Conservation (phyloP, 2,329 filamentous ascomycete genomes). For the Aureobasidium sp. region DNA sequence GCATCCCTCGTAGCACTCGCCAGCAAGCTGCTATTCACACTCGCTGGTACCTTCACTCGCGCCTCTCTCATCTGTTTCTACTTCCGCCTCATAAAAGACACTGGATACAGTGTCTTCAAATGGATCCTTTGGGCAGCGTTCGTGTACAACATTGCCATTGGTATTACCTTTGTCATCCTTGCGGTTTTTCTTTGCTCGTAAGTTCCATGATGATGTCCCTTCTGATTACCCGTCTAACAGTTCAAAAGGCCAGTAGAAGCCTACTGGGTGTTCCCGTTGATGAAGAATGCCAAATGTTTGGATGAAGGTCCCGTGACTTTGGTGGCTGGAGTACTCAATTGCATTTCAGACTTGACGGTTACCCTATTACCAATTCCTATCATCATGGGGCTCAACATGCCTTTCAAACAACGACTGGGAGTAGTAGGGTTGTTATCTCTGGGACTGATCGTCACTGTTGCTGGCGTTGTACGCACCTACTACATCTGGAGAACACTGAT, state of each 20-base stretch:
- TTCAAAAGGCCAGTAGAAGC: conserved; percentile 29
- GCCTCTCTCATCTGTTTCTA: conserved; percentile 39
- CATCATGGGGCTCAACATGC: conserved; percentile 35
- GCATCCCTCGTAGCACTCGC: conserved; percentile 33
- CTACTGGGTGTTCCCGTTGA: conserved; percentile 34
- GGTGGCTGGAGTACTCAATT: conserved; percentile 34
- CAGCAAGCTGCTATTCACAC: conserved; percentile 34
- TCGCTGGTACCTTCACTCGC: conserved; percentile 35
- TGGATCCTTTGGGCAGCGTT: conserved; percentile 33
- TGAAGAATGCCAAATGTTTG: conserved; percentile 28
- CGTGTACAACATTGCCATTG: conserved; percentile 29
- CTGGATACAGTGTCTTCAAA: conserved; percentile 30
- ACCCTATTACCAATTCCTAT: conserved; percentile 37
- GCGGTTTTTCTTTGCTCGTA: conserved; percentile 33
- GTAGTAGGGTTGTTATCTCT: conserved; percentile 16
- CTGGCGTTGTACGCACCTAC: conserved; percentile 35
- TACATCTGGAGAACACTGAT: conserved; percentile 36
- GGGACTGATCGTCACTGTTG: conserved; percentile 15
- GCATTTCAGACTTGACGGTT: conserved; percentile 33
- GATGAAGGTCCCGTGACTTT: conserved; percentile 34
- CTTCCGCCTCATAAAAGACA: conserved; percentile 35
- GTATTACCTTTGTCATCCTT: conserved; percentile 30
- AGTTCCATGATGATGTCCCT: conserved; percentile 10
- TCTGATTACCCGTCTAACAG: conserved; percentile 10
- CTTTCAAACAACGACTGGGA: conserved; percentile 26